Evolutionary conservation across 805 yeast species (phyloP), one percentile per base, ranked within the genome.

Genomic region (Limtongia smithiae): DNA sequence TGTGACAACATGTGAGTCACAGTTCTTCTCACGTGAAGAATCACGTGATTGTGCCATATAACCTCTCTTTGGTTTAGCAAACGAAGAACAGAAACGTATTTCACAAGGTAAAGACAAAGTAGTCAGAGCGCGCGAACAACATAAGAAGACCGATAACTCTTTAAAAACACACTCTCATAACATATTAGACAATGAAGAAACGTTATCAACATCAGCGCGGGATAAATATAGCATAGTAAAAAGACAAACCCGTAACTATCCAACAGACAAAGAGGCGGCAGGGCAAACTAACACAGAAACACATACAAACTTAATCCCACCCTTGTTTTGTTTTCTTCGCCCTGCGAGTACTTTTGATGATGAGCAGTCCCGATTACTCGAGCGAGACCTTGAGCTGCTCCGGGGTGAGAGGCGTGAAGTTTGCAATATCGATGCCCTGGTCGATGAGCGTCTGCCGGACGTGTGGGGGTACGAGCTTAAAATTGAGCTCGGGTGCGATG

Each of bases 331-430:
- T n/a, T 12, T 17, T 32, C 18, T n/a, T 25, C 9, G 6, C 28
- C n/a, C n/a, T n/a, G n/a, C n/a, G n/a, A n/a, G n/a, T 25, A 7
- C 28, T 25, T 25, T 25, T 9, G 9, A 9, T 25, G 28, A 6
- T 7, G 9, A 25, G 28, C 28, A 25, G 6, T 25, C n/a, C 14
- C 35, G 7, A 8, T 42, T 30, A 54, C 36, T 54, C 58, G 8
- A 54, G 44, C 24, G 37, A 37, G 39, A 51, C 51, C 41, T 47
- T 54, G 53, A 54, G 46, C 42, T 54, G 64, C 27, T 68, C 68
- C 9, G 60, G 61, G 11, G 63, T 51, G 55, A 69, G 48, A 9
- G 69, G 93, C 80, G 65, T 85, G 80, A 72, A 85, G 79, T 61
- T 86, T 63, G 54, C 71, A 62, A 61, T 73, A 74, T 62, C 79